phyloP scores from a whole-genome alignment of 441 rosid genomes.

The Pelargonium exstipulatum region DNA sequence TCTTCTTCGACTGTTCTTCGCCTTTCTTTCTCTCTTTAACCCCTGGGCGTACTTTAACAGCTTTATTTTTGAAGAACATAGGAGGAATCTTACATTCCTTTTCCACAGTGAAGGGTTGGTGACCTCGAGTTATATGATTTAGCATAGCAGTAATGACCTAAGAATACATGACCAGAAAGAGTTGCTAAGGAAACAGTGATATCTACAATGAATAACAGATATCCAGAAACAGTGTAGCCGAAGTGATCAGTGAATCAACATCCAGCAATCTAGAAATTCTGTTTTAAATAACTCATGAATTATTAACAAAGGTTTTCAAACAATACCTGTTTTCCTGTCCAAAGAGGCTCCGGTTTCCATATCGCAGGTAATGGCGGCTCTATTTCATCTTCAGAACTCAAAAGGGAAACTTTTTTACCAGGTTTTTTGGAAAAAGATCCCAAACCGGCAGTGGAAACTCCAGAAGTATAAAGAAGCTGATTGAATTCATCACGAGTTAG shows the following conservation, averaged over 20 bases:
- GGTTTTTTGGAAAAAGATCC: slow-evolving; percentile 45
- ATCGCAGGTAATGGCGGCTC: slow-evolving; percentile 54
- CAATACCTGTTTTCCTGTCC: slow-evolving; percentile 98
- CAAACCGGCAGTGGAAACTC: slow-evolving; percentile 46
- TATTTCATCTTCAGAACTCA: slow-evolving; percentile 46
- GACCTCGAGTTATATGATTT: slow-evolving; percentile 72
- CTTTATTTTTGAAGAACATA: slow-evolving; percentile 64
- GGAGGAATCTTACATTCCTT: slow-evolving; percentile 68
- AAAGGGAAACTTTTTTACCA: slow-evolving; percentile 61
- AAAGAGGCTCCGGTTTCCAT: slow-evolving; percentile 82
- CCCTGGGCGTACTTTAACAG: slow-evolving; percentile 24
- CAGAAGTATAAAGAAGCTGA: slow-evolving; percentile 86
- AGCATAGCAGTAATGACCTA: slow-evolving; percentile 82
- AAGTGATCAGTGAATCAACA: neutral
- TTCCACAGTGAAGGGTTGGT: slow-evolving; percentile 78
- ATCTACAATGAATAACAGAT: neutral
- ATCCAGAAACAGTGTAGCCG: neutral
- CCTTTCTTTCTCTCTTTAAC: slow-evolving; percentile 18
- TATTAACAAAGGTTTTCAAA: neutral
- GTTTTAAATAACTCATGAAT: neutral
- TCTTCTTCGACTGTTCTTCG: slow-evolving; percentile 20
- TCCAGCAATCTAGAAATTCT: neutral
- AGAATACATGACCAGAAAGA: slow-evolving; percentile 5
- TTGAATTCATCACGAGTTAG: slow-evolving; percentile 58
- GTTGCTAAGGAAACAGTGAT: neutral